phyloP scores from a whole-genome alignment of 805 yeast genomes.

The Tanozyma kutaoensis region DNA sequence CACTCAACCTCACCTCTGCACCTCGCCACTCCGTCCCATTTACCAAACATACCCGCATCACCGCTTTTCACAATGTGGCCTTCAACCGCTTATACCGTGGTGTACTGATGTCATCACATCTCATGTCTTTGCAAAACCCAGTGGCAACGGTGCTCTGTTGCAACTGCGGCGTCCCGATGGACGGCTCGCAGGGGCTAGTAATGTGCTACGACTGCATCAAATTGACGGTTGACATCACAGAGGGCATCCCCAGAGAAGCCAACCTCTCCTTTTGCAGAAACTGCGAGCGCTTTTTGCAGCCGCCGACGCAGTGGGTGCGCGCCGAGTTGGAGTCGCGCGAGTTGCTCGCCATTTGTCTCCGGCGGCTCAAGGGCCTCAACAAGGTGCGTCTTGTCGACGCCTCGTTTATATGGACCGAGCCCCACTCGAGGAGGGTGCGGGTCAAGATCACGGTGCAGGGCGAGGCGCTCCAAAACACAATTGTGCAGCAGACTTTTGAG shows the following conservation, averaged over 20 bases:
- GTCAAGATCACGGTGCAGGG: constrained; percentile 92
- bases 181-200: constrained; percentile 83
- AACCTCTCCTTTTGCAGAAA: constrained; percentile 89
- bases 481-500: constrained; percentile 87
- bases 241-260: constrained; percentile 86
- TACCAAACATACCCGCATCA: no score
- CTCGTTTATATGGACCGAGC: constrained; percentile 96
- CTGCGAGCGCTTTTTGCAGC: constrained; percentile 92
- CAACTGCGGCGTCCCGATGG: constrained; percentile 98
- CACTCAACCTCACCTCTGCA: no score
- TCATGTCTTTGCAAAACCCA: no score
- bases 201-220: constrained; percentile 98
- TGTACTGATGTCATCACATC: no score
- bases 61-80: no score
- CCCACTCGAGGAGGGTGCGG: constrained; percentile 91
- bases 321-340: constrained; percentile 91
- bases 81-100: no score
- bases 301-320: constrained; percentile 86
- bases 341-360: constrained; percentile 76
- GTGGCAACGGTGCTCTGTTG: constrained; percentile 90
- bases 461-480: constrained; percentile 85
- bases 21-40: no score
- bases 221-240: constrained; percentile 85
- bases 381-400: constrained; percentile 88
- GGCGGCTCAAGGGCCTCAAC: constrained; percentile 76